These are phyloP conservation scores for Monosporascus sp. DNA, from an alignment of 2,329 filamentous ascomycete species.

Conservation along the genomic window DNA sequence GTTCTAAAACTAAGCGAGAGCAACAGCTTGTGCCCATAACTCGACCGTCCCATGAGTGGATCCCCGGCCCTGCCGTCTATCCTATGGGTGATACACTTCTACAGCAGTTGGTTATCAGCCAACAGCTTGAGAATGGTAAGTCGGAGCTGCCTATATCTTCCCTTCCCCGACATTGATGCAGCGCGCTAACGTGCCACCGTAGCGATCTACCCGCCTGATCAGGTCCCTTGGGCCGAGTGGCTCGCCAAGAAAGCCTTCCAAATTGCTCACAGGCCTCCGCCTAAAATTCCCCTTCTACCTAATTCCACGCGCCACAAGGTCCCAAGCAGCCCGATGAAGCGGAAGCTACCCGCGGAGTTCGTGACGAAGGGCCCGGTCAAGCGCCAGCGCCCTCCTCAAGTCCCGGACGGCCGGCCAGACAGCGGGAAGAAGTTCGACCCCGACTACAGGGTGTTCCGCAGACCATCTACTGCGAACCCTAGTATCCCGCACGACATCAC, in stretches of 20 bases:
- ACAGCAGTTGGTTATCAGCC: constrained; percentile 24
- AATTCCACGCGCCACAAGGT: constrained; percentile 10
- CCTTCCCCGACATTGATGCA: not conserved
- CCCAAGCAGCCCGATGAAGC: constrained; percentile 23
- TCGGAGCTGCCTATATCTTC: not conserved
- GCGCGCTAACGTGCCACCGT: constrained; percentile 7
- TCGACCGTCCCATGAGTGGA: constrained; percentile 14
- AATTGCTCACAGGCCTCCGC: not conserved
- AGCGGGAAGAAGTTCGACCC: not conserved
- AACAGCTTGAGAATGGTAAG: constrained; percentile 21
- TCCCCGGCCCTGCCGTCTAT: constrained; percentile 27
- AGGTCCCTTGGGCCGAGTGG: constrained; percentile 1
- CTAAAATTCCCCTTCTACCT: constrained; percentile 19
- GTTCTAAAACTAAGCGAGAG: not conserved
- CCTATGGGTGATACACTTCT: constrained; percentile 32
- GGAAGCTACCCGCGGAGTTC: constrained; percentile 23
- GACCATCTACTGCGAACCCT: not conserved
- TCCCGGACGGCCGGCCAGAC: not conserved
- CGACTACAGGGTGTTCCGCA: not conserved
- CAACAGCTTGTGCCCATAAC: constrained; percentile 11
- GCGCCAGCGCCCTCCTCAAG: not conserved
- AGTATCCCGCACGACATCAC: not conserved
- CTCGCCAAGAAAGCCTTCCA: constrained; percentile 6
- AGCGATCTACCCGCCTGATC: constrained; percentile 15
- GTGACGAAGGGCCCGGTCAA: constrained; percentile 1